Conservation (phyloP, 2,329 filamentous ascomycete species). For the Trichoderma cornu-damae region DNA sequence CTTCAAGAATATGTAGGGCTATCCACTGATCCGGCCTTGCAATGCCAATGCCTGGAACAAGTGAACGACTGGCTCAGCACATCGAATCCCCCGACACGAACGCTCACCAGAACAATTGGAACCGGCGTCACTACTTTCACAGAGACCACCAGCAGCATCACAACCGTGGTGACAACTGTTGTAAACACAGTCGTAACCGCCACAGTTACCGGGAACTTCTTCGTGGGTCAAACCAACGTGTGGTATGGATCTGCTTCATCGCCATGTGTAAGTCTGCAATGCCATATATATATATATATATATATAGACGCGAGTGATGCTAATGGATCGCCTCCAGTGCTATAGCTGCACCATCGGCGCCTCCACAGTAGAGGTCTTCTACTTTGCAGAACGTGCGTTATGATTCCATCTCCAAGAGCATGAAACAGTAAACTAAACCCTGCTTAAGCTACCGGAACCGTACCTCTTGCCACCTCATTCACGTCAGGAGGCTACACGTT, state of each 20-base stretch:
- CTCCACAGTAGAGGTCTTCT: constrained; percentile 18
- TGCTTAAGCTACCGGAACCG: not conserved
- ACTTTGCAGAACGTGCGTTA: not conserved
- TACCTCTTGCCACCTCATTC: constrained; percentile 5
- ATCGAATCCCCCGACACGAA: not conserved
- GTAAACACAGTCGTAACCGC: not conserved
- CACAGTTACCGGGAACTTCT: constrained; percentile 11
- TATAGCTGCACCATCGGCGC: constrained; percentile 15
- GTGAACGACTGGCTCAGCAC: constrained; percentile 11
- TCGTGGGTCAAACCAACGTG: not conserved
- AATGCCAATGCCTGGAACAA: constrained; percentile 11
- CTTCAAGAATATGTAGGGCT: constrained; percentile 3
- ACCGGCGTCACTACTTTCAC: constrained; percentile 10
- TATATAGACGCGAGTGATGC: too few relatives aligned
- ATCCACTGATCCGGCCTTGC: constrained; percentile 7
- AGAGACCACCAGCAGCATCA: not conserved
- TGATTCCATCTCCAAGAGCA: not conserved
- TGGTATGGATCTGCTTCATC: constrained; percentile 15
- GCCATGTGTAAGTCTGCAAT: constrained; percentile 12
- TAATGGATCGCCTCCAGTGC: constrained; percentile 1
- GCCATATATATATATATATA: not conserved
- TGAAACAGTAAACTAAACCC: not conserved
- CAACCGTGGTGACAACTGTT: not conserved
- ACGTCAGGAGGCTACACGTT: constrained; percentile 8
- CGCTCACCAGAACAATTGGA: constrained; percentile 2